Base-by-base conservation (phyloP, 305 asterid species). In the Nicotiana rustica region DNA sequence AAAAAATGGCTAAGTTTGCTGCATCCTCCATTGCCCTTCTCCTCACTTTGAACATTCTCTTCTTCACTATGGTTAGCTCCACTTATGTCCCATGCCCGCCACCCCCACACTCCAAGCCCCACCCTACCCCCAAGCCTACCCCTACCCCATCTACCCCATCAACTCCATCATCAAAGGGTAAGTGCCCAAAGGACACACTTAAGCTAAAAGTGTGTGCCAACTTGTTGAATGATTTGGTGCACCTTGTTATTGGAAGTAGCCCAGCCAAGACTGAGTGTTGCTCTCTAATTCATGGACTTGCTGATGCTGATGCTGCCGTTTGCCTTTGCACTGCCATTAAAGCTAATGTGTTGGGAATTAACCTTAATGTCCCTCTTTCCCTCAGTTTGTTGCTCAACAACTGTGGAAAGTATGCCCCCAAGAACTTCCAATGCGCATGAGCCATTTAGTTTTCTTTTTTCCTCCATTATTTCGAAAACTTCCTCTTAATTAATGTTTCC, bases 301-400 rank as follows among this genome's bases (percentile, higher is more conserved):
- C 25, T 25, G 25, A 25, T 25, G 25, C 1, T 25, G 25, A 25
- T 25, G 25, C 25, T 25, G 25, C 25, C 25, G 25, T 25, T 25
- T 25, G 25, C 25, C 25, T 86, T 84, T 86, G 89, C 80, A 82
- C 89, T 7, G 89, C 85, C 65, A 78, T 86, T 55, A 86, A 86
- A 31, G 89, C 85, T 8, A 84, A 84, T 69, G 49, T 86, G 15
- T 84, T 86, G 84, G 84, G 85, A 17, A 86, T 86, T 64, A 83
- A 86, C 17, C 82, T 86, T 4, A 65, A 81, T 47, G 60, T 86
- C 38, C 83, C 86, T n/a, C 44, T 86, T 57, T 68, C 86, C 17
- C 67, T 86, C 6, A 84, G 79, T 82, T 69, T 86, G 78, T 21
- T 86, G 35, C 86, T 86, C 14, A 86, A 83, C 75, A 36, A 31